Base-by-base conservation (phyloP, 768 basidiomycete species). In the Lactarius pseudohatsudake region DNA sequence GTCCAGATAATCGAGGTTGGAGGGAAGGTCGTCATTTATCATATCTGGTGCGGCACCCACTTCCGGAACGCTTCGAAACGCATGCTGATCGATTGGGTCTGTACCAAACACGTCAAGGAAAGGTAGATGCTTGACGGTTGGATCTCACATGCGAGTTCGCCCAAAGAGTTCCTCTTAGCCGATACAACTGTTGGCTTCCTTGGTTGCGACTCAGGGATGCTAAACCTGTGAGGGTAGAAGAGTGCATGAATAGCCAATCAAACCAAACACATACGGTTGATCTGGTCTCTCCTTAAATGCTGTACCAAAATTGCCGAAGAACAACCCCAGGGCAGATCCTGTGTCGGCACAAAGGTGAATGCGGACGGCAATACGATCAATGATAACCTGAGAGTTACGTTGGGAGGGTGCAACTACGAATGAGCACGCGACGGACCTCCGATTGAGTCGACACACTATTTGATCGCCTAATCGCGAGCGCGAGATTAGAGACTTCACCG, bases 1-100 rank as follows among this genome's bases (percentile, higher is more conserved):
- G 69, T 94, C 92, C 56, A 98, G 80, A 72, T 96, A 98, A 73
- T 95, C 92, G 57, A 82, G 77, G 75, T 98, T 96, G 26, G 83
- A 90, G 0, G 96, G 96, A 10, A 98, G 79, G 74, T 98, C 95
- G 72, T 98, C 96, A 38, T 81, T 80, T 64, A 98, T 89, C 86
- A 97, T 87, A 76, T 98, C 96, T 16, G 92, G 88, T 10, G 87
- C 84, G 11, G 86, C 83, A 26, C 90, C 89, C 50, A 96, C 80
- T 69, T 93, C 89, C 2, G 93, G 93, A 8, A 87, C 73, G 53
- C 78, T 80, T 59, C 80, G 84, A 79, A 96, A 97, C 1, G 94
- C 92, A 41, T 89, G 77, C 64, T 94, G 89, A 62, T 96, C 94
- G 41, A 97, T 79, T 11, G 90, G 90, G 61, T 84, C 89, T 91